phyloP scores from a whole-genome alignment of 208 protist species.

The Angomonas ambiguus region DNA sequence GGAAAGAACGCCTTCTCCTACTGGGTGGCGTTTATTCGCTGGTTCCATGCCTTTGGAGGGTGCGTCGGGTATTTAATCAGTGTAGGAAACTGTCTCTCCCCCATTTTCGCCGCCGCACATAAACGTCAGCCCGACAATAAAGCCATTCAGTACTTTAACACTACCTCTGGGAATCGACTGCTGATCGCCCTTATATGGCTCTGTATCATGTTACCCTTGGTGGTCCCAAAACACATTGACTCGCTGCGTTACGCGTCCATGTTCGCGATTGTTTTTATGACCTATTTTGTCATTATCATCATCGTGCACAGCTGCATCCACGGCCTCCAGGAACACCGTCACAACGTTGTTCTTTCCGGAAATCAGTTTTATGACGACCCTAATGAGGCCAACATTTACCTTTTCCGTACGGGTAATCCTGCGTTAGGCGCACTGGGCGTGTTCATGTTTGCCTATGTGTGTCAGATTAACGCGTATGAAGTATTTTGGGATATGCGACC shows the following conservation, averaged over 20 bases:
- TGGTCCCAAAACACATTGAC: constrained; percentile 46
- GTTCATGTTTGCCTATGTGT: constrained; percentile 57
- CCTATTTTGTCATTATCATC: constrained; percentile 42
- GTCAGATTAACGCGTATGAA: constrained; percentile 49
- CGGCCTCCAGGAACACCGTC: constrained; percentile 16
- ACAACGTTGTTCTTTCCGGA: background rate
- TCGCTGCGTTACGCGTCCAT: constrained; percentile 57
- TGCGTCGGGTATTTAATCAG: constrained; percentile 38
- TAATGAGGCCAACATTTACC: constrained; percentile 1
- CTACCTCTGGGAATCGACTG: constrained; percentile 18
- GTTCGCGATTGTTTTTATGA: constrained; percentile 39
- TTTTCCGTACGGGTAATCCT: constrained; percentile 23
- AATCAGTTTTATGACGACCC: background rate
- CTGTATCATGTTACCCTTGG: constrained; percentile 48
- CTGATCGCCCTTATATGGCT: constrained; percentile 26
- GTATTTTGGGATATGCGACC: constrained; percentile 36
- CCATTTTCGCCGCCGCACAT: constrained; percentile 22
- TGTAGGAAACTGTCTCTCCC: constrained; percentile 20
- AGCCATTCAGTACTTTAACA: constrained; percentile 22
- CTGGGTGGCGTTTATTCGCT: constrained; percentile 32
- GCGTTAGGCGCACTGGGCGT: constrained; percentile 32
- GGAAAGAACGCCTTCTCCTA: constrained; percentile 24
- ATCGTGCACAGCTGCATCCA: constrained; percentile 41
- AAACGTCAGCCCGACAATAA: constrained; percentile 16
- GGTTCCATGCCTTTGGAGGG: constrained; percentile 24